phyloP scores from a whole-genome alignment of 805 yeast species.

The Helenozyma baotianmanensis region DNA sequence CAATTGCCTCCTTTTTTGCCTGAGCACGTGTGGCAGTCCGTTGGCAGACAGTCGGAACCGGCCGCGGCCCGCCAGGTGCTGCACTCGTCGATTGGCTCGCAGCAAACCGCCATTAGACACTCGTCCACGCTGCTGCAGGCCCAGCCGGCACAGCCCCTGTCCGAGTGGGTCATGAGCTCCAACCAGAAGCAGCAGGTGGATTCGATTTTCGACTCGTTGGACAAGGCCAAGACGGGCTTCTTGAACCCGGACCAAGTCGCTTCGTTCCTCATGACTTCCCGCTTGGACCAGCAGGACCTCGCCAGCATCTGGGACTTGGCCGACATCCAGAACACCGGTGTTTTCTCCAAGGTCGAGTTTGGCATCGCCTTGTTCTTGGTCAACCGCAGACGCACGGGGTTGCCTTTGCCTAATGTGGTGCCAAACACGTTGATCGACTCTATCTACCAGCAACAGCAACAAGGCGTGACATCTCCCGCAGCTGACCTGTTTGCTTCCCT shows the following conservation, averaged over 20 bases:
- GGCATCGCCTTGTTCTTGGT: constrained; percentile 92
- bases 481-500: neutral
- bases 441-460: constrained; percentile 11
- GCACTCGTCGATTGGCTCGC: constrained; percentile 29
- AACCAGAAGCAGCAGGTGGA: constrained; percentile 76
- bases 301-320: constrained; percentile 95
- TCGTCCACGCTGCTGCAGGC: constrained; percentile 6
- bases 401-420: constrained; percentile 68
- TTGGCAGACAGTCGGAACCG: constrained; percentile 27
- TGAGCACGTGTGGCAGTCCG: constrained; percentile 39
- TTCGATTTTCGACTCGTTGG: constrained; percentile 72
- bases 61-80: constrained; percentile 30
- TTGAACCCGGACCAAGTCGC: constrained; percentile 81
- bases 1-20: constrained; percentile 47
- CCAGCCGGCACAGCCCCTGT: constrained; percentile 8
- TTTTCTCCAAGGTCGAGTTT: constrained; percentile 76
- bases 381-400: constrained; percentile 77
- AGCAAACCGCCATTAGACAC: constrained; percentile 32
- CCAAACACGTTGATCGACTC: constrained; percentile 57
- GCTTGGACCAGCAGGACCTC: constrained; percentile 74
- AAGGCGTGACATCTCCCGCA: constrained; percentile 1
- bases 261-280: constrained; percentile 81
- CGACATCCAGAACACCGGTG: constrained; percentile 82
- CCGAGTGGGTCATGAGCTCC: constrained; percentile 65
- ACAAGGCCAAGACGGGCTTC: constrained; percentile 55